Evolutionary conservation across 2,329 filamentous ascomycete genomes (phyloP).

Genomic region (Colletotrichum falcatum): DNA sequence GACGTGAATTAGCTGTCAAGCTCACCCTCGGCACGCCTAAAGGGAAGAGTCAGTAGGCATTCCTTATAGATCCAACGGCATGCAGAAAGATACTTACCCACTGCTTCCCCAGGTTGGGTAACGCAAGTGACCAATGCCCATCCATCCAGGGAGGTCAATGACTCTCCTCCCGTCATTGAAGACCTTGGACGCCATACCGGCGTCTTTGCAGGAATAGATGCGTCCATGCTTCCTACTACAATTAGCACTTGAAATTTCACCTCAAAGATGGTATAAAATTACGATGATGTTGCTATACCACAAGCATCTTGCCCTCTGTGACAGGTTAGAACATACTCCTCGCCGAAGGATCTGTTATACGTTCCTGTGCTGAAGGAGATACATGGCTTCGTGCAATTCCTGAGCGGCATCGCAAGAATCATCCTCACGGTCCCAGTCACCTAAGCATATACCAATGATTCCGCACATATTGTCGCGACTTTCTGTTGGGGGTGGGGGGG

Average conservation of each 20-base stretch:
- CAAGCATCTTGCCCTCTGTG: slow-evolving; percentile 84
- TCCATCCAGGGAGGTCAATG: slow-evolving; percentile 30
- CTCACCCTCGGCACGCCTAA: neutral
- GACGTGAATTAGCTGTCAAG: neutral
- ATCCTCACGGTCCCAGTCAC: slow-evolving; percentile 26
- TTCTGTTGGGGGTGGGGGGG: no score
- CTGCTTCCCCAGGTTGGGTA: slow-evolving; percentile 88
- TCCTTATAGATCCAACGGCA: neutral
- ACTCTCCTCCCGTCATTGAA: slow-evolving; percentile 79
- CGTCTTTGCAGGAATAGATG: slow-evolving; percentile 90
- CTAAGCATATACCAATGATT: slow-evolving; percentile 32
- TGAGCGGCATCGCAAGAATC: slow-evolving; percentile 60
- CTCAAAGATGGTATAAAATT: neutral
- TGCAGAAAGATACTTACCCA: neutral
- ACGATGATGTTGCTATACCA: slow-evolving; percentile 72
- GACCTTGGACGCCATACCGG: slow-evolving; percentile 87
- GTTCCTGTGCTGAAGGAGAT: slow-evolving; percentile 69
- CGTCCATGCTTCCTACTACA: slow-evolving; percentile 62
- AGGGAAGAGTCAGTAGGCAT: neutral
- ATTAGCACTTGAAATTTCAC: neutral
- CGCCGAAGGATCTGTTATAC: slow-evolving; percentile 41
- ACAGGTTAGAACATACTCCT: slow-evolving; percentile 55
- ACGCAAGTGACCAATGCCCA: slow-evolving; percentile 78
- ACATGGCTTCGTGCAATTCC: slow-evolving; percentile 78
- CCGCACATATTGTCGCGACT: slow-evolving; percentile 30